phyloP scores from a whole-genome alignment of 345 rosid species.

The Aethionema arabicum region DNA sequence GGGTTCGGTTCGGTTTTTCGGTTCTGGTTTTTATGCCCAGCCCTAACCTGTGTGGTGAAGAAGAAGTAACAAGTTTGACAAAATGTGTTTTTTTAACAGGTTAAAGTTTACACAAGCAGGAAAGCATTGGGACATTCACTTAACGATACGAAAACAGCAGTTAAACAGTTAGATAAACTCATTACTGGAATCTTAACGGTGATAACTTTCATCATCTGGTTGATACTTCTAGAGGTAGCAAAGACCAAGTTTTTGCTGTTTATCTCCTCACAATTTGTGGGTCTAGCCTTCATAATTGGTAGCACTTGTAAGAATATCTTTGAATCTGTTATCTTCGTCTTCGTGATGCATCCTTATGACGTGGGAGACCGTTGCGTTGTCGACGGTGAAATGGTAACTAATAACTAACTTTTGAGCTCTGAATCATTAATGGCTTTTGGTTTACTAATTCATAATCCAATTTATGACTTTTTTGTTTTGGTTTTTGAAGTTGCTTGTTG shows the following conservation, averaged over 20 bases:
- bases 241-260: constrained; percentile 64
- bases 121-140: constrained; percentile 73
- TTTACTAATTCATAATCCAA: neutral
- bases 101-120: constrained; percentile 70
- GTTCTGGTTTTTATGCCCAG: too few species aligned
- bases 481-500: too few species aligned
- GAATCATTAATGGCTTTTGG: neutral
- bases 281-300: constrained; percentile 72
- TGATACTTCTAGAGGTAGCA: constrained; percentile 66
- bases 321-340: constrained; percentile 75
- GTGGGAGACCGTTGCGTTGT: constrained; percentile 90
- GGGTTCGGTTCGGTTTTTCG: too few species aligned
- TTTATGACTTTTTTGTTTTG: neutral
- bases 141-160: constrained; percentile 88
- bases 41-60: too few species aligned
- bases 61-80: neutral
- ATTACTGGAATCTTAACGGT: constrained; percentile 52
- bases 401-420: neutral
- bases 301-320: constrained; percentile 81
- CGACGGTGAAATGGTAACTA: constrained; percentile 67
- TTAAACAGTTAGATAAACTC: constrained; percentile 65
- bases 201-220: constrained; percentile 55
- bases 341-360: constrained; percentile 93
- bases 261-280: constrained; percentile 65
- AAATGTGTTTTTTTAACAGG: constrained; percentile 42